Conservation (phyloP, 2,329 filamentous ascomycete genomes). For the Dactylonectria estremocensis region DNA sequence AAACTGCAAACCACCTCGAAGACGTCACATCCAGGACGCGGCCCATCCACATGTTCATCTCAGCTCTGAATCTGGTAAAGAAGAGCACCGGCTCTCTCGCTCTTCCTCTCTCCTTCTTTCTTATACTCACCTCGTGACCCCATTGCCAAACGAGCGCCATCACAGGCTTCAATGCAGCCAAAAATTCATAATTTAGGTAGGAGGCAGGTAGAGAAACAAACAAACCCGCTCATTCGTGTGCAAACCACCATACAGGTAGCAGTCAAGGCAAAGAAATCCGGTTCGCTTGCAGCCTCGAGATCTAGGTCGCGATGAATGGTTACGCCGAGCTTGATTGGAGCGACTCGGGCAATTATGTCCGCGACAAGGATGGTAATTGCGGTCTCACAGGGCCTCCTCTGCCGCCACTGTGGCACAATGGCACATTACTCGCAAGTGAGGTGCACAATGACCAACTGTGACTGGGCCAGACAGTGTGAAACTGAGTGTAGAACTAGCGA, state of each 20-base stretch:
- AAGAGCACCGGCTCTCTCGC: background rate
- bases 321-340: background rate
- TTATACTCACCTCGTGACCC: background rate
- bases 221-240: slow-evolving; percentile 4
- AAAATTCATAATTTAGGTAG: slow-evolving; percentile 3
- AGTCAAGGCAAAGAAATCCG: background rate
- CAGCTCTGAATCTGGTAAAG: background rate
- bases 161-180: slow-evolving; percentile 5
- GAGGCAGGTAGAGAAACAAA: too few species aligned
- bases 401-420: background rate
- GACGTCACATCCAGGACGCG: slow-evolving; percentile 33
- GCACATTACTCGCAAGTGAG: background rate
- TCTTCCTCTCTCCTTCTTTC: background rate
- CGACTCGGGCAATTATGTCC: background rate
- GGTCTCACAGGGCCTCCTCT: background rate
- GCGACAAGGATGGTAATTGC: background rate
- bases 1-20: slow-evolving; percentile 40
- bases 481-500: slow-evolving; percentile 10
- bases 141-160: background rate
- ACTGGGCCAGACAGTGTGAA: slow-evolving; percentile 14
- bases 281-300: background rate
- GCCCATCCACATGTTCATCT: slow-evolving; percentile 7
- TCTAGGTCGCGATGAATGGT: background rate
- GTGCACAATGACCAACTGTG: background rate
- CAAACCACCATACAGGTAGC: background rate